These are phyloP conservation scores for Hyaloscypha hepaticicola DNA, from an alignment of 495 filamentous ascomycete species.

Conservation along the genomic window DNA sequence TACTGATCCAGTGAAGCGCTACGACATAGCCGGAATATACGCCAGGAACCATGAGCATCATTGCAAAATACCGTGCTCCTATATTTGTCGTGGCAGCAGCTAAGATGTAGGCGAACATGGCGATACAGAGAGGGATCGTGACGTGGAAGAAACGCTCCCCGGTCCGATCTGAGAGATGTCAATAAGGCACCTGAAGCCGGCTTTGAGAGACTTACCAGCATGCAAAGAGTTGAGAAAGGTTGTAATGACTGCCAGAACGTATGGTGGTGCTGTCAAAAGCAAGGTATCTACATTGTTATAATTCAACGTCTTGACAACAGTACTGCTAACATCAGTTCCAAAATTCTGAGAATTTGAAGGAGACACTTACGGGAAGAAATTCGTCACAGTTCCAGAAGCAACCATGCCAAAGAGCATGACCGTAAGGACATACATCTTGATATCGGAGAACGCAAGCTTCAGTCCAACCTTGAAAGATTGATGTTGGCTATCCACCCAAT, in stretches of 20 bases:
- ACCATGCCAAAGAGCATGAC: conserved; percentile 71
- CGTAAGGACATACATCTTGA: conserved; percentile 71
- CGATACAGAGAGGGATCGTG: conserved; percentile 63
- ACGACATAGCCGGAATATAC: conserved; percentile 72
- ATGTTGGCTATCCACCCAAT: conserved; percentile 63
- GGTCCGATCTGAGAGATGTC: conserved; percentile 54
- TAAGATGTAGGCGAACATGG: conserved; percentile 72
- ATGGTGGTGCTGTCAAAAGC: conserved; percentile 74
- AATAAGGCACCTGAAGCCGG: not conserved
- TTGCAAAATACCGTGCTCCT: conserved; percentile 71
- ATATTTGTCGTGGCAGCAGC: conserved; percentile 63
- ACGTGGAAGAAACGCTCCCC: conserved; percentile 82
- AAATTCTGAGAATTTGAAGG: not conserved
- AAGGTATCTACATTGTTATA: conserved; percentile 67
- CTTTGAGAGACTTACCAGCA: conserved; percentile 37
- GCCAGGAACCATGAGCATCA: conserved; percentile 78
- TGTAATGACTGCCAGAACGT: conserved; percentile 67
- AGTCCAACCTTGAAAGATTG: conserved; percentile 66
- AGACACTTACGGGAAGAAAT: conserved; percentile 70
- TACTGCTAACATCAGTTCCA: conserved; percentile 27
- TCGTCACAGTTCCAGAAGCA: conserved; percentile 71
- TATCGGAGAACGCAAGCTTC: conserved; percentile 68
- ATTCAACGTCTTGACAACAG: conserved; percentile 73
- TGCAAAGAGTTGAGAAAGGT: conserved; percentile 75
- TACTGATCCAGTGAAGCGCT: conserved; percentile 74